Evolutionary conservation across 176 grass and related monocot genomes (phyloP).

Genomic region (Hordeum vulgare): MorexV3_pseudomolecules_assembly NC_058521.1:405342972-405343471

Average conservation of each 20-base stretch:
- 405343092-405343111: conserved; percentile 84
- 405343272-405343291: conserved; percentile 8
- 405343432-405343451: conserved; percentile 11
- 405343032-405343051: conserved; percentile 70
- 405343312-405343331: conserved; percentile 34
- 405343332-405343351: conserved; percentile 31
- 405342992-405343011: conserved; percentile 95
- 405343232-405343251: conserved; percentile 62
- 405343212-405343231: conserved; percentile 46
- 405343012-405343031: conserved; percentile 89
- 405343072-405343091: conserved; percentile 62
- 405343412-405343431: conserved; percentile 28
- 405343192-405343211: background rate
- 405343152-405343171: background rate
- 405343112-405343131: conserved; percentile 55
- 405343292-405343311: conserved; percentile 43
- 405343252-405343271: conserved; percentile 32
- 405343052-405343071: conserved; percentile 69
- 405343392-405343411: conserved; percentile 20
- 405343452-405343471: background rate
- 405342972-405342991: conserved; percentile 28
- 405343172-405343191: conserved; percentile 26
- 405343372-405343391: conserved; percentile 44
- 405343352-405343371: conserved; percentile 32
- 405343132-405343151: background rate